A percentile compares a stretch with the other conserved stretches of the same genome.
Evolutionary conservation across 208 protist species (phyloP).

Genomic region (Wallacemonas collosoma): DNA sequence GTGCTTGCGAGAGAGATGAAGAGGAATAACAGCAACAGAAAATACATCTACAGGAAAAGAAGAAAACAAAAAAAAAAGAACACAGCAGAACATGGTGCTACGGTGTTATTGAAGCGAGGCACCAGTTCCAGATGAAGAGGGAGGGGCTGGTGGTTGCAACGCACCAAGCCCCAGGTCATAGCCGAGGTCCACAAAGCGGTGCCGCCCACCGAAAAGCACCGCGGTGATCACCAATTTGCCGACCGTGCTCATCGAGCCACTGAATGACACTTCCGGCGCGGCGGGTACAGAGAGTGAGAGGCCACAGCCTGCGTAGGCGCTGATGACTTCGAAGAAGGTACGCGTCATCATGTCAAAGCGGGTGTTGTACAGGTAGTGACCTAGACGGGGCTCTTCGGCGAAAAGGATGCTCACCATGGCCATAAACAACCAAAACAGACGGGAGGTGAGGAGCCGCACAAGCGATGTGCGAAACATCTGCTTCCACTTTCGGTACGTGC

Average conservation of each 20-base stretch:
- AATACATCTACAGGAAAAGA: constrained; percentile 1
- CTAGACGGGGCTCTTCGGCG: constrained; percentile 43
- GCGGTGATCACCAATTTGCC: constrained; percentile 63
- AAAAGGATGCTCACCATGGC: constrained; percentile 67
- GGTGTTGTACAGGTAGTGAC: constrained; percentile 23
- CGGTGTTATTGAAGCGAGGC: neutral
- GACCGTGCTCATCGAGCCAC: constrained; percentile 41
- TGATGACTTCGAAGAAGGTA: constrained; percentile 79
- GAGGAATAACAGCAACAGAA: too few species aligned
- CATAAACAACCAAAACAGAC: constrained; percentile 79
- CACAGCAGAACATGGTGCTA: neutral
- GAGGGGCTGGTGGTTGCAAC: constrained; percentile 35
- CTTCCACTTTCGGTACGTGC: constrained; percentile 72
- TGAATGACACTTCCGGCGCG: constrained; percentile 46
- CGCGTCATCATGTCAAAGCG: constrained; percentile 78
- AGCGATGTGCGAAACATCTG: constrained; percentile 68
- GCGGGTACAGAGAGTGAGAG: constrained; percentile 51
- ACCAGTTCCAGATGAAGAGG: neutral
- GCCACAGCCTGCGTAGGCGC: constrained; percentile 68
- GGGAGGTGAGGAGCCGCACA: constrained; percentile 67
- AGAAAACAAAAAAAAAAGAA: constrained; percentile 11
- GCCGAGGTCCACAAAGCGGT: constrained; percentile 80
- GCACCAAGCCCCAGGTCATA: constrained; percentile 67
- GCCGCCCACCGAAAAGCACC: constrained; percentile 72
- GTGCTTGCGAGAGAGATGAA: neutral